A percentile compares a stretch with the other conserved stretches of the same genome.
Evolutionary conservation across 768 basidiomycete genomes (phyloP).

Genomic region (Flagelloscypha sp.): DNA sequence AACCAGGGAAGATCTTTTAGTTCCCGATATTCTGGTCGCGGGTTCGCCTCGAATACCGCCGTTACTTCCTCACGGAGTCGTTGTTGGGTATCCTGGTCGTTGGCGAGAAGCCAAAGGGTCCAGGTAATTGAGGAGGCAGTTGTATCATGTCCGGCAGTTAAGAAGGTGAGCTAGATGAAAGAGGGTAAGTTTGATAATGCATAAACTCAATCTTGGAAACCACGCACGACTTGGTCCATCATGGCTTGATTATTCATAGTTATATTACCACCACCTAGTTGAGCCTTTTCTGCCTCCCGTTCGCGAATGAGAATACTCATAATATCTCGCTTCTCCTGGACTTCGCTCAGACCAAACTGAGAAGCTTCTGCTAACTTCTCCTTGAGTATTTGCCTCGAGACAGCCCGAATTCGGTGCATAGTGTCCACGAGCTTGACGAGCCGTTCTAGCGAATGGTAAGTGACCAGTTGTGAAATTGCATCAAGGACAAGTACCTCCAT

Average conservation of each 20-base stretch:
- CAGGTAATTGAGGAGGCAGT: conserved; percentile 1
- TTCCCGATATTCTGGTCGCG: conserved; percentile 29
- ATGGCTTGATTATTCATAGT: conserved; percentile 12
- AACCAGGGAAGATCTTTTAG: conserved; percentile 33
- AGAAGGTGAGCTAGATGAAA: conserved; percentile 13
- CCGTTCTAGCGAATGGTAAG: conserved; percentile 15
- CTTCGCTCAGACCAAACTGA: conserved; percentile 13
- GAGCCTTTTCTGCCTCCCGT: conserved; percentile 7
- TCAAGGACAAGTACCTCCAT: too few species aligned
- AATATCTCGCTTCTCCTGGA: conserved; percentile 13
- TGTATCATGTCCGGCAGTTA: conserved; percentile 17
- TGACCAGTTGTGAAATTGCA: too few species aligned
- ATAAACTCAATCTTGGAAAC: neutral
- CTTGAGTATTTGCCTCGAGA: conserved; percentile 31
- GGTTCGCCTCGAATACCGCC: conserved; percentile 25
- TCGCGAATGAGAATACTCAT: conserved; percentile 15
- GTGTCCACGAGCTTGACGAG: conserved; percentile 23
- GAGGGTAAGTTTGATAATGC: neutral
- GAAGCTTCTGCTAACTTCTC: conserved; percentile 30
- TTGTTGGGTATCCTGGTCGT: conserved; percentile 39
- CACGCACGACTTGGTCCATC: conserved; percentile 16
- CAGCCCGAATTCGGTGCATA: conserved; percentile 33
- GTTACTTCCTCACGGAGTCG: conserved; percentile 47
- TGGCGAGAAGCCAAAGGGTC: conserved; percentile 48
- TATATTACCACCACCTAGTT: too few species aligned